Evolutionary conservation across 1,284 basidiomycete genomes (phyloP).

Genomic region (Xerocomus cyaneibrunnescens): DNA sequence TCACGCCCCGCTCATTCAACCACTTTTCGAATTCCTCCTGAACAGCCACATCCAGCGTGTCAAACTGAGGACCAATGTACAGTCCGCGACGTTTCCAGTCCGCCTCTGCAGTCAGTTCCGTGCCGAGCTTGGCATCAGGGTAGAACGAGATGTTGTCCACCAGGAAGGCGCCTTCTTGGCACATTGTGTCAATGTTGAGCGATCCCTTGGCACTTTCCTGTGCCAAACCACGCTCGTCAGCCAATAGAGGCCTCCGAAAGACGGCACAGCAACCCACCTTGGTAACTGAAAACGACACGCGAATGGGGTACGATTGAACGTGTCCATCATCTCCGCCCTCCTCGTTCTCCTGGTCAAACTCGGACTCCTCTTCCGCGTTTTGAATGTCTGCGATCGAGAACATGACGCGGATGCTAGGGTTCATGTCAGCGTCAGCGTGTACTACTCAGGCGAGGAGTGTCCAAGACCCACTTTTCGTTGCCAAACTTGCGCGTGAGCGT

Average conservation of each 20-base stretch:
- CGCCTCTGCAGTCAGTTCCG: conserved; percentile 81
- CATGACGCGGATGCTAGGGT: conserved; percentile 62
- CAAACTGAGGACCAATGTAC: conserved; percentile 94
- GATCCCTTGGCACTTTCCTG: conserved; percentile 57
- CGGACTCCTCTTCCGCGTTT: conserved; percentile 43
- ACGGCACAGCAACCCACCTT: conserved; percentile 54
- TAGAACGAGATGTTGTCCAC: conserved; percentile 93
- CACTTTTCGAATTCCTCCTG: conserved; percentile 52
- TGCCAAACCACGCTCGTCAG: conserved; percentile 3
- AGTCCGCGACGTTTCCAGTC: conserved; percentile 91
- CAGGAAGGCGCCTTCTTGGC: conserved; percentile 81
- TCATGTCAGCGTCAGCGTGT: background rate
- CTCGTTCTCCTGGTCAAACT: conserved; percentile 41
- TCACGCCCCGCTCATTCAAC: conserved; percentile 66
- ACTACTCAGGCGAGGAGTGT: background rate
- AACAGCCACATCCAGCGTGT: conserved; percentile 83
- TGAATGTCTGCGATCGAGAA: conserved; percentile 84
- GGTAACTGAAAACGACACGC: conserved; percentile 79
- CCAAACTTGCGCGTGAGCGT: conserved; percentile 82
- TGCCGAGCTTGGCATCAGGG: conserved; percentile 69
- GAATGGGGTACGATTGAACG: conserved; percentile 62
- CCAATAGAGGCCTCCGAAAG: background rate
- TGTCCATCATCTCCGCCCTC: conserved; percentile 41
- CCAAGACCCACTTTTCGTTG: conserved; percentile 75
- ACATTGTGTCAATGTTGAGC: conserved; percentile 77